Base-by-base conservation (phyloP, 345 rosid species). In the Dipteronia sinensis region DNA sequence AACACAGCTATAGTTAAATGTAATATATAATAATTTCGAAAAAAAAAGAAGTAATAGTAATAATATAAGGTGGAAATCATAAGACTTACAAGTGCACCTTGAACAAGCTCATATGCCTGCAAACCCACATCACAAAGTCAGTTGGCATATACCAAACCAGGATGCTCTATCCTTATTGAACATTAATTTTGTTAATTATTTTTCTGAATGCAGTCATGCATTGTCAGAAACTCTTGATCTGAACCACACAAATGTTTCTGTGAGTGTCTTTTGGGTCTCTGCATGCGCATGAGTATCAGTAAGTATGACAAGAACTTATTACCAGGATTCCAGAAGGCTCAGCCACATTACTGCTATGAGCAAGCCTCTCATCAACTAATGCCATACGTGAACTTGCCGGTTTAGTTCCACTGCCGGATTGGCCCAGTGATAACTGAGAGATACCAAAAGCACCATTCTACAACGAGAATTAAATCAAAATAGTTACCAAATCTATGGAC, bases 71-170 rank as follows among this genome's bases (percentile, higher is more conserved):
- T 56, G 70, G 40, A 46, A 69, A 1, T 51, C 38, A 78, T 53
- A 78, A 70, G 51, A 90, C 97, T 88, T 88, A 95, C 98, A 79
- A 85, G 93, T 56, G 85, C 82, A 34, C 97, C 99, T 87, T 93
- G 99, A 83, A 95, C 91, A 81, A 95, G 94, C 77, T 93, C 98
- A 72, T 91, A 91, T 6, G 93, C 98, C 98, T 93, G 91, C 85
- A 89, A 85, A 79, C 29, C 81, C 65, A 38, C 51, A 74, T 29
- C 46, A 73, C 20, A 75, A 31, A 9, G 77, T 71, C 67, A 72
- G 61, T 19, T 49, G 8, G 9, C 46, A 55, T 47, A 7, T 11
- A 12, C 16, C 22, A 23, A 27, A 51, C 31, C 29, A n/a, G n/a
- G 47, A 70, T 8, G 22, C 44, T 71, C 15, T 38, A 47, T 25